Base-by-base conservation (phyloP, 2,329 filamentous ascomycete species). In the Colletotrichum spinosum region DNA sequence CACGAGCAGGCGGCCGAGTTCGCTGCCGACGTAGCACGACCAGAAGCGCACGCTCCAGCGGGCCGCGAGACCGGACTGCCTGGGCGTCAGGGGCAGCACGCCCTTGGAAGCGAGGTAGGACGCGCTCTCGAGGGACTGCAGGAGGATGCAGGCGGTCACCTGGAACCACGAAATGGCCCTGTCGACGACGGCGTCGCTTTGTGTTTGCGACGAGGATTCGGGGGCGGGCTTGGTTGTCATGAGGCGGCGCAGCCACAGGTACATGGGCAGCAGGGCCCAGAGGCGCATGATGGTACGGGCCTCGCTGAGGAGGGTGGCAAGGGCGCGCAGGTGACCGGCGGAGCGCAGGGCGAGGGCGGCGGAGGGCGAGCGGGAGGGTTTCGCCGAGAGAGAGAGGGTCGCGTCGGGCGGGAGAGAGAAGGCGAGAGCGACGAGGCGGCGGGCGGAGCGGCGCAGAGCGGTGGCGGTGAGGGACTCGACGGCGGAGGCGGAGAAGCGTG, bases 81-180 rank as follows among this genome's bases (percentile, higher is more conserved):
- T 82, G 12, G 84, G 81, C 6, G 78, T 77, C 79, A 87, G 84
- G 13, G 79, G 83, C 55, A 97, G 74, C 4, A 97, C 86, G 17
- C 90, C 90, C 76, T 94, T 94, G 66, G 83, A 82, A 3, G 89
- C 84, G 42, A 98, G 84, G 80, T 91, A 97, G 13, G 91, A 91
- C 44, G 86, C 84, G 79, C 97, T 97, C 82, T 99, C 96, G 45
- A 95, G 83, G 1, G 87, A 79, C 78, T 97, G 94, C 81, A 92
- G 97, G 9, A 81, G 75, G 9, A 91, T 78, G 76, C 92, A 91
- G 10, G 88, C 83, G 10, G 84, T 69, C 17, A 97, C 86, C 76
- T 96, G 92, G 7, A 86, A 80, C 77, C 88, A 90, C 25, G 87
- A 86, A 50, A 97, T 79, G 39, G 76, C 69, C 8, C 74, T 74